Percentiles rank a stretch among this genome's conserved stretches.
phyloP scores from a whole-genome alignment of 2,329 filamentous ascomycete species.

The Shiraia sp. region DNA sequence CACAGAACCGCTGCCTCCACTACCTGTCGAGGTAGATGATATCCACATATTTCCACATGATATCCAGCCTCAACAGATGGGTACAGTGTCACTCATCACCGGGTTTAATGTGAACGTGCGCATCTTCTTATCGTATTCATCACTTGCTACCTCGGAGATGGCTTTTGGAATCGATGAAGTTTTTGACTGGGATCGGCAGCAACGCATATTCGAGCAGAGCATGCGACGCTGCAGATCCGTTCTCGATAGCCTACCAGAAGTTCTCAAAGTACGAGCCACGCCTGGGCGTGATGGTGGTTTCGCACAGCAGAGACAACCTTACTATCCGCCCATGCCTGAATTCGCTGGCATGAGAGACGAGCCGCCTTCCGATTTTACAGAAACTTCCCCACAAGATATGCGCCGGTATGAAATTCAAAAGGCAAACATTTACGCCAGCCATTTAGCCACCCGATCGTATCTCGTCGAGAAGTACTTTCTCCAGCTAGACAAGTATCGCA shows the following conservation, averaged over 20 bases:
- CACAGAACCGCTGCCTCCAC: constrained; percentile 74
- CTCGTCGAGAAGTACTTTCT: constrained; percentile 86
- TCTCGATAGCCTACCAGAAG: constrained; percentile 68
- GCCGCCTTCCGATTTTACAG: constrained; percentile 25
- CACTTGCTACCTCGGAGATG: constrained; percentile 77
- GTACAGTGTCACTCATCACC: constrained; percentile 69
- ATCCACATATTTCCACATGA: constrained; percentile 74
- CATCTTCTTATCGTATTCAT: constrained; percentile 79
- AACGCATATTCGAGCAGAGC: constrained; percentile 71
- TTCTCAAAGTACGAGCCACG: constrained; percentile 63
- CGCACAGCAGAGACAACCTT: constrained; percentile 34
- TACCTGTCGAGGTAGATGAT: constrained; percentile 83
- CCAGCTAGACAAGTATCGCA: constrained; percentile 66
- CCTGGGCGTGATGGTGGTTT: constrained; percentile 37
- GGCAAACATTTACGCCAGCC: constrained; percentile 83
- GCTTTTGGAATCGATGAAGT: constrained; percentile 79
- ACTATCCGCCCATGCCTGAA: constrained; percentile 44
- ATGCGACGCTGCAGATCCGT: constrained; percentile 71
- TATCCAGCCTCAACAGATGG: constrained; percentile 70
- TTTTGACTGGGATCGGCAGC: constrained; percentile 77
- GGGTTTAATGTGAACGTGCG: constrained; percentile 81
- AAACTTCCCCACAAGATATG: constrained; percentile 36
- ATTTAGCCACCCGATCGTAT: constrained; percentile 79
- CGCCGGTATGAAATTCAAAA: constrained; percentile 81
- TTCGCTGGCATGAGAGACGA: constrained; percentile 36